A percentile compares a stretch with the other conserved stretches of the same genome.
These are phyloP conservation scores for Wickerhamomyces sp. DNA, from an alignment of 1,139 yeast species.

Conservation along the genomic window DNA sequence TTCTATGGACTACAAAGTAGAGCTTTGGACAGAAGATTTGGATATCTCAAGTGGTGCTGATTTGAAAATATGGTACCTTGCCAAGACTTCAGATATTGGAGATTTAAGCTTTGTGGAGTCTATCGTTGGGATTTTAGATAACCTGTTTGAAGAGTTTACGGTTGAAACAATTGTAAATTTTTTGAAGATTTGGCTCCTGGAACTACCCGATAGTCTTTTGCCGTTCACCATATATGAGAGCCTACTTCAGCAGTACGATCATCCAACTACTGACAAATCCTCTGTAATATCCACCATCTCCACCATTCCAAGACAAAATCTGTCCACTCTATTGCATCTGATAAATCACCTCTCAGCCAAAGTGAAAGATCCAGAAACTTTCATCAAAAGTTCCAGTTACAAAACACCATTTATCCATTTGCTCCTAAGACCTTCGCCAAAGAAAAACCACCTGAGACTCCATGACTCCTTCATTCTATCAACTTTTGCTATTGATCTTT, in stretches of 20 bases:
- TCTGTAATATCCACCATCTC: slow-evolving; percentile 13
- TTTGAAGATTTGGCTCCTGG: slow-evolving; percentile 29
- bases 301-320: slow-evolving; percentile 24
- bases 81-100: not conserved
- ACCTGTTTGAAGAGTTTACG: slow-evolving; percentile 8
- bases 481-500: slow-evolving; percentile 10
- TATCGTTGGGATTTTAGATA: slow-evolving; percentile 6
- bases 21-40: slow-evolving; percentile 15
- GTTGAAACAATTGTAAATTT: slow-evolving; percentile 20
- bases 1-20: slow-evolving; percentile 3
- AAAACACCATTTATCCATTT: slow-evolving; percentile 18
- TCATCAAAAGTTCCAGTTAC: slow-evolving; percentile 1
- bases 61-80: slow-evolving; percentile 16
- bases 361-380: not conserved
- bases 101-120: not conserved
- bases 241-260: slow-evolving; percentile 11
- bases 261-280: not conserved
- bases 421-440: slow-evolving; percentile 20
- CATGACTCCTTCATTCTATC: slow-evolving; percentile 9
- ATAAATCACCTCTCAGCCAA: slow-evolving; percentile 12
- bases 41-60: slow-evolving; percentile 16
- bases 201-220: slow-evolving; percentile 30
- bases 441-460: slow-evolving; percentile 3
- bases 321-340: slow-evolving; percentile 18
- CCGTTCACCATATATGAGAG: slow-evolving; percentile 27